Percentiles rank a stretch among this genome's conserved stretches.
Evolutionary conservation across 2,329 filamentous ascomycete genomes (phyloP).

Genomic region (Domatiomyces catenatus): DNA sequence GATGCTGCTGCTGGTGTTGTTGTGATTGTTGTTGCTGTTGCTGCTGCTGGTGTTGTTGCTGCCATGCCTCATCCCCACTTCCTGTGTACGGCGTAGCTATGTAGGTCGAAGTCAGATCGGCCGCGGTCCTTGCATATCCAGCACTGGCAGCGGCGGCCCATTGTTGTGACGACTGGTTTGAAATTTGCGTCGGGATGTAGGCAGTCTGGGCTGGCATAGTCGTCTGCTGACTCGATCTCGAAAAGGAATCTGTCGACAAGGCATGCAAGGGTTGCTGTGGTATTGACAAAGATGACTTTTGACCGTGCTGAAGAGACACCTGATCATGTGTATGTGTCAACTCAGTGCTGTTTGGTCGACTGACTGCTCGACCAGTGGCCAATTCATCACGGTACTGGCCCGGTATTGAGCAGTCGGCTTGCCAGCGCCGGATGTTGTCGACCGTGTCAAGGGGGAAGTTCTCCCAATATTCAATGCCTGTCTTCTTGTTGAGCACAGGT

Average conservation of each 20-base stretch:
- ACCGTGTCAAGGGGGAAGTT: constrained; percentile 23
- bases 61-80: background rate
- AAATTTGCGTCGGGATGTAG: background rate
- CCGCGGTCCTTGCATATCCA: background rate
- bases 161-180: background rate
- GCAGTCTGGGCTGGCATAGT: background rate
- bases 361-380: background rate
- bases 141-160: background rate
- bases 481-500: constrained; percentile 18
- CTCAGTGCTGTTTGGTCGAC: background rate
- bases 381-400: constrained; percentile 2
- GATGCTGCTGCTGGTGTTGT: background rate
- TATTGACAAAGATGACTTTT: background rate
- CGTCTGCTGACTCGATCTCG: background rate
- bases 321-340: background rate
- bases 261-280: background rate
- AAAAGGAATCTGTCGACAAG: background rate
- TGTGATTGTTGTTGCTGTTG: background rate
- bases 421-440: constrained; percentile 24
- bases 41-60: background rate
- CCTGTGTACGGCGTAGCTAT: background rate
- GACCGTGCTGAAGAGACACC: background rate
- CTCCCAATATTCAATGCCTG: constrained; percentile 25
- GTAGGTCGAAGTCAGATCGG: background rate
- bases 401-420: constrained; percentile 19